These are phyloP conservation scores for Penicillium sp. DNA, from an alignment of 2,329 filamentous ascomycete genomes.

Conservation along the genomic window DNA sequence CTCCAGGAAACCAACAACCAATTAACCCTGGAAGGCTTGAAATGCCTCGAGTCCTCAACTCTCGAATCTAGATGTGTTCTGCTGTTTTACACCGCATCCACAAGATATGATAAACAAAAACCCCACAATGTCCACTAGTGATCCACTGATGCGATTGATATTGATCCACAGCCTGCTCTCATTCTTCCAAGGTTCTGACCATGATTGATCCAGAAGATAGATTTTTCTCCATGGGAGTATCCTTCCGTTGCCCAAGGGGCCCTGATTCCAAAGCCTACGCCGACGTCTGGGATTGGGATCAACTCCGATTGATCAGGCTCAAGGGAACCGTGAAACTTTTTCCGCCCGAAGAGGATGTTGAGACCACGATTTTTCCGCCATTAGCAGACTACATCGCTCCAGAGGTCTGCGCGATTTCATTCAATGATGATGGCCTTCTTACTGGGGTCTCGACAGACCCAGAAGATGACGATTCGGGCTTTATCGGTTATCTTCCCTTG, in stretches of 20 bases:
- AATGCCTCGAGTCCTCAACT: too few relatives aligned
- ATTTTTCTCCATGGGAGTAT: slow-evolving; percentile 18
- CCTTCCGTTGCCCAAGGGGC: slow-evolving; percentile 17
- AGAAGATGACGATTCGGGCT: neutral
- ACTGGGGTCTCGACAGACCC: neutral
- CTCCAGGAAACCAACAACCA: too few relatives aligned
- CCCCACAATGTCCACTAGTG: too few relatives aligned
- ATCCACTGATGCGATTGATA: too few relatives aligned
- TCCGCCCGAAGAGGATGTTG: slow-evolving; percentile 18
- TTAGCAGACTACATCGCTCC: slow-evolving; percentile 21
- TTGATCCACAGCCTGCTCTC: too few relatives aligned
- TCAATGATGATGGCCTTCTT: slow-evolving; percentile 23
- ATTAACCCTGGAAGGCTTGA: too few relatives aligned
- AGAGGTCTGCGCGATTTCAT: slow-evolving; percentile 19
- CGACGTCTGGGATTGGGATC: slow-evolving; percentile 27
- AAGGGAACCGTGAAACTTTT: slow-evolving; percentile 27
- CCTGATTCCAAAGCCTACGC: slow-evolving; percentile 17
- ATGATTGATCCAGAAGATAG: neutral
- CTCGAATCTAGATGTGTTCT: too few relatives aligned
- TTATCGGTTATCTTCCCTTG: neutral
- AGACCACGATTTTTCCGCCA: slow-evolving; percentile 16
- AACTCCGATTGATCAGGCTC: slow-evolving; percentile 21
- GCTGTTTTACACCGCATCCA: too few relatives aligned
- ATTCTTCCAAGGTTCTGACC: neutral
- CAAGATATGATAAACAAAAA: too few relatives aligned